Base-by-base conservation (phyloP, 2,329 filamentous ascomycete genomes). In the Neurospora sp. region DNA sequence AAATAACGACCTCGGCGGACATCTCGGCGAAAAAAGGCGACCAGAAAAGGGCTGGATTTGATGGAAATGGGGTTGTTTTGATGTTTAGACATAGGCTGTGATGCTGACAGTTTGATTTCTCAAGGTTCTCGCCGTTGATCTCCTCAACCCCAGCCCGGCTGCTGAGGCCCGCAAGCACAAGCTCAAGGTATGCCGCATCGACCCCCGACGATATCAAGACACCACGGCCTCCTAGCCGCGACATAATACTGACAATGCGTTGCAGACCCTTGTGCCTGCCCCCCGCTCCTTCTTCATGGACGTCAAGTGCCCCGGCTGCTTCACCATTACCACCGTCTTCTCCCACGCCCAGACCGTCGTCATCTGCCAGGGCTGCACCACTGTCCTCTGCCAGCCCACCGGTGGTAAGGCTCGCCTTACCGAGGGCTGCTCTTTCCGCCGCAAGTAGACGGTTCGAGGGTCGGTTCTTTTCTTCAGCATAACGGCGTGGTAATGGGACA, bases 281-380 rank as follows among this genome's bases (percentile, higher is more conserved):
- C 96, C 96, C 80, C 93, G 96, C 84, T 98, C 95, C 78, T 99
- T 98, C 92, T 99, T 99, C 92, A 99, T 99, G 96, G 96, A 99
- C 83, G 96, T 99, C 88, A 99, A 99, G 92, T 99, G 96, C 92
- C 96, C 96, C 83, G 96, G 96, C 81, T 99, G 96, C 92, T 99
- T 98, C 91, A 97, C 94, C 85, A 99, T 99, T 90, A 99, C 96
- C 84, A 99, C 96, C 84, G 96, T 99, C 86, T 99, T 98, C 92
- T 98, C 95, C 75, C 96, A 99, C 89, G 96, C 96, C 84, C 96
- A 99, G 89, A 99, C 96, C 83, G 96, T 99, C 83, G 96, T 99
- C 85, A 96, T 98, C 89, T 99, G 96, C 91, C 93, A 93, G 82
- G 96, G 96, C 81, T 99, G 96, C 92, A 97, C 95, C 80, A 97